These are phyloP conservation scores for Pezicula radicicola DNA, from an alignment of 2,329 filamentous ascomycete genomes.

Conservation along the genomic window DNA sequence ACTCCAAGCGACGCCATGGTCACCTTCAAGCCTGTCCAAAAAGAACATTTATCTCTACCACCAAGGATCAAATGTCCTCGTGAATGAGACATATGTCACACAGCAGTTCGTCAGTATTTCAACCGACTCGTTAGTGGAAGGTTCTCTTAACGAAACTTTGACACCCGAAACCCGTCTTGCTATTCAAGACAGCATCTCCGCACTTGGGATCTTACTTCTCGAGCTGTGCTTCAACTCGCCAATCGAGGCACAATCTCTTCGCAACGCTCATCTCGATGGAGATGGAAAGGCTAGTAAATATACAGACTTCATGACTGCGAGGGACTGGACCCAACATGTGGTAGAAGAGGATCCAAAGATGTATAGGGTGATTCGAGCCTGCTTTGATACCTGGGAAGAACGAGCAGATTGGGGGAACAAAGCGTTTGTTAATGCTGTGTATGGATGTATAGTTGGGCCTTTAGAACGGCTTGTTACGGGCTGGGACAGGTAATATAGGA, in stretches of 20 bases:
- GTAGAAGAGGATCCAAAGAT: background rate
- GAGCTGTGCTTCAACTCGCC: conserved; percentile 4
- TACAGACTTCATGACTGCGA: conserved; percentile 1
- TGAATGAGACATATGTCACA: background rate
- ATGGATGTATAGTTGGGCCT: background rate
- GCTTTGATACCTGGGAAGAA: background rate
- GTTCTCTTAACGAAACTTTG: background rate
- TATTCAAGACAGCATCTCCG: background rate
- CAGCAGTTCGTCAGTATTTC: background rate
- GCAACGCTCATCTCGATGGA: background rate
- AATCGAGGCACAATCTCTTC: conserved; percentile 1
- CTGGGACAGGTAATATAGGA: no score
- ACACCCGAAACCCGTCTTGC: background rate
- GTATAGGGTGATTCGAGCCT: background rate
- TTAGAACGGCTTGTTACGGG: background rate
- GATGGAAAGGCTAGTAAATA: background rate
- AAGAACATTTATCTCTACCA: conserved; percentile 13
- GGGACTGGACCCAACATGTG: background rate
- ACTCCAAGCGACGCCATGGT: conserved; percentile 12
- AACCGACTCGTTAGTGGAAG: background rate
- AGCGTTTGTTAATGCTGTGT: background rate
- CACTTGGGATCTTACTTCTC: conserved; percentile 5
- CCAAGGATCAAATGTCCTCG: background rate
- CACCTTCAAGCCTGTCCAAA: conserved; percentile 11
- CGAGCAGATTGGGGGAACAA: background rate